Percentiles rank a stretch among this genome's conserved stretches.
These are phyloP conservation scores for Ceratocystis harringtonii DNA, from an alignment of 2,329 filamentous ascomycete species.

Conservation along the genomic window DNA sequence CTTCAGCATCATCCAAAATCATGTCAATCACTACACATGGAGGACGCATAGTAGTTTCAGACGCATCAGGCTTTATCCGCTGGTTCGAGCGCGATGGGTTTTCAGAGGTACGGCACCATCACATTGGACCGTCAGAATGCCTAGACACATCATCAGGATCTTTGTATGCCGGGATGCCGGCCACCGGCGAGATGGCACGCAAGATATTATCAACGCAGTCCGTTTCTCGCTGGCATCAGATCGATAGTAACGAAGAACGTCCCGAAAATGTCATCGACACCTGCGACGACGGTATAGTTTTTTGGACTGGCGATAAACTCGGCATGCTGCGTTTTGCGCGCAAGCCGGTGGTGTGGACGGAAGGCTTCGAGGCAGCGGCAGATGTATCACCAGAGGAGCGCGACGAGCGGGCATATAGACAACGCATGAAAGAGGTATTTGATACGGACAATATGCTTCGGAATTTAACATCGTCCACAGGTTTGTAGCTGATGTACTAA, in stretches of 20 bases:
- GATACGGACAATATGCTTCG: slow-evolving; percentile 46
- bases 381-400: slow-evolving; percentile 32
- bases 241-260: not conserved
- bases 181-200: slow-evolving; percentile 57
- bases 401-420: slow-evolving; percentile 40
- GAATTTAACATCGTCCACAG: not conserved
- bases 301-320: slow-evolving; percentile 80
- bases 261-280: slow-evolving; percentile 17
- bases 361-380: slow-evolving; percentile 36
- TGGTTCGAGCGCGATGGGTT: slow-evolving; percentile 81
- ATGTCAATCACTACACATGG: slow-evolving; percentile 72
- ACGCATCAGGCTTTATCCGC: slow-evolving; percentile 69
- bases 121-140: slow-evolving; percentile 40
- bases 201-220: slow-evolving; percentile 55
- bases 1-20: slow-evolving; percentile 63
- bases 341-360: slow-evolving; percentile 32
- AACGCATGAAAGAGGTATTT: slow-evolving; percentile 61
- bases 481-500: not conserved
- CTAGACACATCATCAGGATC: slow-evolving; percentile 28
- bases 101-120: slow-evolving; percentile 40
- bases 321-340: slow-evolving; percentile 54
- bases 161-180: slow-evolving; percentile 37
- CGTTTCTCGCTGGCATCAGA: slow-evolving; percentile 20
- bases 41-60: slow-evolving; percentile 64
- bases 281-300: slow-evolving; percentile 53